Base-by-base conservation (phyloP, 1,139 yeast species). In the Kodamaea plutei region DNA sequence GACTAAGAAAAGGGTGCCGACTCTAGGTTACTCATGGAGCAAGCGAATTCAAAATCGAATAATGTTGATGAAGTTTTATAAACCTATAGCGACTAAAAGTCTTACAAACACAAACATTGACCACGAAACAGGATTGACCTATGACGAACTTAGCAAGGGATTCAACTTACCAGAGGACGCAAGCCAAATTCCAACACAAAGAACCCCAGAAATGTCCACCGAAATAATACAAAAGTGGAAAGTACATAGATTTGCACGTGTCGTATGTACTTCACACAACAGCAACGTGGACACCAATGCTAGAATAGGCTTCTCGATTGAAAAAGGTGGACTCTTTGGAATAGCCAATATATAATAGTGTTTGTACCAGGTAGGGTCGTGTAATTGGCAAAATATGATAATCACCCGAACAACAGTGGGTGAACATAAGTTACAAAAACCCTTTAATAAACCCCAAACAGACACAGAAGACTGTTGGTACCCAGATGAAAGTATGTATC, bases 21-120 rank as follows among this genome's bases (percentile, higher is more conserved):
- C 70, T 5, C 45, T 67, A 27, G 73, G 73, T 0, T 61, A 63
- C 37, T 55, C 58, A 5, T 67, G 73, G 73, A 44, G 61, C 11
- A 58, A 56, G 30, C 48, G 62, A 13, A 48, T 64, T 7, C 38
- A 48, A 8, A 54, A 53, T 16, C 46, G 66, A 30, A 50, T 67
- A 4, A 41, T 64, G 35, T 38, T 67, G 10, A 48, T 51, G 54
- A 67, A 66, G 34, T 36, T 48, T 3, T 67, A 66, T 37, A 47
- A 45, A 25, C 69, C 69, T 3, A 20, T n/a, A n/a, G 17, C 21
- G 4, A 8, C 20, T 16, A 21, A 11, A 9, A 30, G 27, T 35
- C 3, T 5, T 6, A 7, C 25, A 6, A 13, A 9, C 6, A 28
- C 23, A 27, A 25, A 8, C 8, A 16, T 23, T n/a, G 33, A 32